Evolutionary conservation across 768 basidiomycete species (phyloP), one percentile per base, ranked within the genome.

Genomic region (Boletus rufocinnamomeus): DNA sequence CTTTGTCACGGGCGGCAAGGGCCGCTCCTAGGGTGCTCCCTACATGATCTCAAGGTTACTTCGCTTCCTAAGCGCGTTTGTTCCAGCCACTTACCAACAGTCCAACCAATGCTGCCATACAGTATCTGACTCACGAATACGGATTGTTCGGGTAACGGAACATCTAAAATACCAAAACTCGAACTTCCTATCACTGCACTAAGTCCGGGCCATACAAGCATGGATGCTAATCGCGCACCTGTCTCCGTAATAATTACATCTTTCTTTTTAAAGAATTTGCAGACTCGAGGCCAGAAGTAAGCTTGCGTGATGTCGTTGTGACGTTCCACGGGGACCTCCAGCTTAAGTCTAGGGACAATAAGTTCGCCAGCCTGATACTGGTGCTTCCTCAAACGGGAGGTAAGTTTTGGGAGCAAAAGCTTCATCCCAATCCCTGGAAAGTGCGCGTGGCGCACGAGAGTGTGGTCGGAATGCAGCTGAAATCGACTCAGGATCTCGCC

Each of bases 61-160:
- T 10, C 14, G 27, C 9, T 11, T 6, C 9, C n/a, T 23, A 30
- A 2, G 3, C 1, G 6, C 16, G 4, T 50, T n/a, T 8, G 28
- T 48, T 23, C n/a, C 1, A 7, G 2, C 0, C 11, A 64, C 78
- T 75, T 71, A 77, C 92, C 91, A 41, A 89, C 84, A 19, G 88
- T 85, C 88, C 89, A 97, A 0, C 95, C 95, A 63, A 98, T 97
- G 58, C 88, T 88, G 50, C 95, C 95, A 87, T 91, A 97, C 6
- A 97, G 75, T 51, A 96, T 84, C 73, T 95, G 93, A 59, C 80
- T 84, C 40, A 93, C 59, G 57, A 88, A 84, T 6, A 85, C 72
- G 1, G 86, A 76, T 46, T 84, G 79, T n/a, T 83, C 78, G 0
- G 95, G 95, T 13, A 96, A 74, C 2, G 87, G 85, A 32, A 93